phyloP scores from a whole-genome alignment of 305 asterid genomes.

The Striga hermonthica region DNA sequence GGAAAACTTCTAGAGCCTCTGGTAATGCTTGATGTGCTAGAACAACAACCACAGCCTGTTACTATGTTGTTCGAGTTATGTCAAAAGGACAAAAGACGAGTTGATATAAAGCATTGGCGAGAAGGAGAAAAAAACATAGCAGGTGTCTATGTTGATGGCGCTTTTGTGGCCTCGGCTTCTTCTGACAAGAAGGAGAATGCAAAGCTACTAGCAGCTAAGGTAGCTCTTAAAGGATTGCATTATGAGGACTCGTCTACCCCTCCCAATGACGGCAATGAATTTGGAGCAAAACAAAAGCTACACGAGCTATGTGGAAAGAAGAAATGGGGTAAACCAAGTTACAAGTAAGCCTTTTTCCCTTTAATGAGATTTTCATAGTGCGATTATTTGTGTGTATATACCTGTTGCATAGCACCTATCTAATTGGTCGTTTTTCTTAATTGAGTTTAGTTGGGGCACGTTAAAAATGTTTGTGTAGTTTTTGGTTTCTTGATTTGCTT shows the following conservation, averaged over 20 bases:
- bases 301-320: conserved; percentile 66
- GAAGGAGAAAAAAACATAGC: conserved; percentile 46
- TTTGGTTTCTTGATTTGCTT: not conserved
- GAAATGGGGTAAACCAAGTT: conserved; percentile 70
- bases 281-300: conserved; percentile 69
- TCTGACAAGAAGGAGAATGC: conserved; percentile 70
- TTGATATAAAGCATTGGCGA: conserved; percentile 46
- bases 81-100: conserved; percentile 64
- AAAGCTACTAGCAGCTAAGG: conserved; percentile 75
- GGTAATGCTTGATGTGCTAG: conserved; percentile 48
- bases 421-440: not conserved
- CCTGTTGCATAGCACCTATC: not conserved
- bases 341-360: conserved; percentile 47
- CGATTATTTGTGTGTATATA: not conserved
- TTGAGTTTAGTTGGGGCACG: too few relatives aligned
- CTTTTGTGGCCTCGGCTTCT: conserved; percentile 54
- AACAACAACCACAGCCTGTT: conserved; percentile 81
- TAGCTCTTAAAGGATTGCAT: conserved; percentile 41
- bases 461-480: not conserved
- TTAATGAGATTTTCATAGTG: conserved; percentile 10
- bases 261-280: conserved; percentile 42
- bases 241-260: conserved; percentile 20
- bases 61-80: conserved; percentile 60
- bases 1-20: conserved; percentile 58
- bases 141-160: conserved; percentile 60